phyloP scores from a whole-genome alignment of 257 asterid species.

The Gentiana dahurica region DNA sequence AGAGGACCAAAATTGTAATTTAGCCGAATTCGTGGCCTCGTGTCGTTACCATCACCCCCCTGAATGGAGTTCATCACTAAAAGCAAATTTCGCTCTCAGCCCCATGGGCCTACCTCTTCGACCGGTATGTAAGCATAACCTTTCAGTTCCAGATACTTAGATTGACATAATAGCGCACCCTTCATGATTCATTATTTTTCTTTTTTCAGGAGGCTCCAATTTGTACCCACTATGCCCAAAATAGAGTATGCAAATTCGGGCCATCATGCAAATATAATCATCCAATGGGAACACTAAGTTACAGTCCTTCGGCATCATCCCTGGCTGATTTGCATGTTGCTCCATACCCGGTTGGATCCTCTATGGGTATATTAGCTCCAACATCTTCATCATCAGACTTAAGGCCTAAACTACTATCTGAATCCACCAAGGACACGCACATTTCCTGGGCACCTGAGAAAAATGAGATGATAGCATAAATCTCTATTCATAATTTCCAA shows the following conservation, averaged over 20 bases:
- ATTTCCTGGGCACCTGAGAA: conserved; percentile 68
- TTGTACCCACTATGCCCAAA: conserved; percentile 82
- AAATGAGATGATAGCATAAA: too few relatives aligned
- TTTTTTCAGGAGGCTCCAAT: conserved; percentile 58
- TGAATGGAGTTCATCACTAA: conserved; percentile 7
- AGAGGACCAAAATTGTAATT: too few relatives aligned
- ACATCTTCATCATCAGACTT: conserved; percentile 29
- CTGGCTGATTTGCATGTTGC: conserved; percentile 89
- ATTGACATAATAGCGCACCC: neutral
- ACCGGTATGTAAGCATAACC: conserved; percentile 4
- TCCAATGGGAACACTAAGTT: conserved; percentile 64
- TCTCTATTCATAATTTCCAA: too few relatives aligned
- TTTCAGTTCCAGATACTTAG: conserved; percentile 7
- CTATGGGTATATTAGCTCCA: conserved; percentile 62
- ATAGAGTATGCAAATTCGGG: conserved; percentile 81
- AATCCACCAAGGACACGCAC: conserved; percentile 31
- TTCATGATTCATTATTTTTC: neutral
- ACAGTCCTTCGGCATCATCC: conserved; percentile 84
- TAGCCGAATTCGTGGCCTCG: too few relatives aligned
- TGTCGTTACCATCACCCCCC: conserved; percentile 10
- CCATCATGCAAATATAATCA: conserved; percentile 85
- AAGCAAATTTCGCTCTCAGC: too few relatives aligned
- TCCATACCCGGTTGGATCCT: conserved; percentile 80
- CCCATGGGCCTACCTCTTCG: too few relatives aligned
- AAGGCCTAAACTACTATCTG: conserved; percentile 28